A percentile compares a stretch with the other conserved stretches of the same genome.
These are phyloP conservation scores for Ceratobasidium sp. DNA, from an alignment of 1,284 basidiomycete species.

Conservation along the genomic window DNA sequence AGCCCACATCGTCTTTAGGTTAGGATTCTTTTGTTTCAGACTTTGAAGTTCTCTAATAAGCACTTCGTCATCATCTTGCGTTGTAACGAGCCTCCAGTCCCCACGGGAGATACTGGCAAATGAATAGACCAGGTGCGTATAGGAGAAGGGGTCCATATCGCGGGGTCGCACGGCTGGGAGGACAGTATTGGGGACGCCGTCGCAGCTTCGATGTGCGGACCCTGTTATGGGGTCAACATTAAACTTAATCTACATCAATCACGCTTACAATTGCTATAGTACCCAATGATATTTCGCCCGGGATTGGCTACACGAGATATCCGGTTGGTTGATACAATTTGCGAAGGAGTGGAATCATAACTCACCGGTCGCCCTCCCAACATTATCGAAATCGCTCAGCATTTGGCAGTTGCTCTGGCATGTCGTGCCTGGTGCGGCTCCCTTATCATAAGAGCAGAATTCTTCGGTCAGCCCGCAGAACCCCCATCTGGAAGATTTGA, in stretches of 20 bases:
- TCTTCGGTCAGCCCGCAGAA: slow-evolving; percentile 39
- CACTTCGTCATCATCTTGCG: slow-evolving; percentile 21
- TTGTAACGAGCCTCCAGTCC: slow-evolving; percentile 17
- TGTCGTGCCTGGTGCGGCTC: slow-evolving; percentile 15
- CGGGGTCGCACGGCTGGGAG: slow-evolving; percentile 11
- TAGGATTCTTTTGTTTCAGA: slow-evolving; percentile 22
- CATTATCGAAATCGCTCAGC: slow-evolving; percentile 24
- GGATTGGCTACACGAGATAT: neutral
- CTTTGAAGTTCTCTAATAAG: slow-evolving; percentile 14
- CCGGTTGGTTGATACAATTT: too few species aligned
- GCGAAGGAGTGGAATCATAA: neutral
- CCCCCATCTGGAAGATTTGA: slow-evolving; percentile 21
- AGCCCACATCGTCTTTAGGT: slow-evolving; percentile 43
- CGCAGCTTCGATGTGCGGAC: slow-evolving; percentile 18
- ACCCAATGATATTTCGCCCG: slow-evolving; percentile 36
- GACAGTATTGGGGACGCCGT: slow-evolving; percentile 8
- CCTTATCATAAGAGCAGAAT: slow-evolving; percentile 5
- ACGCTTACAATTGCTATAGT: slow-evolving; percentile 28
- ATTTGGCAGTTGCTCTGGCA: slow-evolving; percentile 36
- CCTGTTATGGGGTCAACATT: neutral
- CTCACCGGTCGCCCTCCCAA: slow-evolving; percentile 13
- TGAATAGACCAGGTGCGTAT: slow-evolving; percentile 38
- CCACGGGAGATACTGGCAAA: slow-evolving; percentile 27
- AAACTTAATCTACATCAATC: too few species aligned
- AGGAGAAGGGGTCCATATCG: slow-evolving; percentile 23